A percentile compares a stretch with the other conserved stretches of the same genome.
These are phyloP conservation scores for Periconia sp. DNA, from an alignment of 2,329 filamentous ascomycete genomes.

Conservation along the genomic window DNA sequence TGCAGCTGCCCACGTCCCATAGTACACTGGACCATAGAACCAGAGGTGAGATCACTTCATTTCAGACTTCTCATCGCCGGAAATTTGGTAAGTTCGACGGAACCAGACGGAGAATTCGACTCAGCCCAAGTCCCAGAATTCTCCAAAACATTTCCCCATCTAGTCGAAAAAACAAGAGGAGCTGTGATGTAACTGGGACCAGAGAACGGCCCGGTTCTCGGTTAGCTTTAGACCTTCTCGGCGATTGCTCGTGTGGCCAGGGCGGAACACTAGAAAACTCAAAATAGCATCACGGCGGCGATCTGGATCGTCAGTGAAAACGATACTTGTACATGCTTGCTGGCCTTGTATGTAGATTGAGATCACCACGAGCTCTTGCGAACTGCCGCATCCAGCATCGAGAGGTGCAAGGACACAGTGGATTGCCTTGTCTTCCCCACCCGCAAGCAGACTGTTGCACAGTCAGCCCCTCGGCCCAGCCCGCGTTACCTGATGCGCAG, in stretches of 20 bases:
- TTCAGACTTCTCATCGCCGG: too few species aligned
- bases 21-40: too few species aligned
- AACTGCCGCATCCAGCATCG: conserved; percentile 14
- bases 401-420: background rate
- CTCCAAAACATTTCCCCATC: background rate
- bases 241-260: background rate
- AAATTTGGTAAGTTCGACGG: too few species aligned
- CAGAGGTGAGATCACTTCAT: too few species aligned
- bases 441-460: too few species aligned
- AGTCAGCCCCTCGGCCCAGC: too few species aligned
- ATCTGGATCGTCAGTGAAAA: conserved; percentile 16
- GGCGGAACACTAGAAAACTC: background rate
- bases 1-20: too few species aligned
- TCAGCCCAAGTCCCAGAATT: too few species aligned
- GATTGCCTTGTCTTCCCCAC: too few species aligned
- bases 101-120: too few species aligned
- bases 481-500: too few species aligned
- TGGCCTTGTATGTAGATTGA: conserved; percentile 3
- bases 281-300: conserved; percentile 16
- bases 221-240: conserved; percentile 4
- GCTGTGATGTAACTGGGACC: conserved; percentile 9
- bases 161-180: background rate
- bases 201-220: conserved; percentile 5
- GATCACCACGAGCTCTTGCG: conserved; percentile 5
- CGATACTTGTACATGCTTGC: conserved; percentile 6